Percentiles rank a stretch among this genome's conserved stretches.
Evolutionary conservation across 495 filamentous ascomycete genomes (phyloP).

Genomic region (Xanthoparmelia taractica): DNA sequence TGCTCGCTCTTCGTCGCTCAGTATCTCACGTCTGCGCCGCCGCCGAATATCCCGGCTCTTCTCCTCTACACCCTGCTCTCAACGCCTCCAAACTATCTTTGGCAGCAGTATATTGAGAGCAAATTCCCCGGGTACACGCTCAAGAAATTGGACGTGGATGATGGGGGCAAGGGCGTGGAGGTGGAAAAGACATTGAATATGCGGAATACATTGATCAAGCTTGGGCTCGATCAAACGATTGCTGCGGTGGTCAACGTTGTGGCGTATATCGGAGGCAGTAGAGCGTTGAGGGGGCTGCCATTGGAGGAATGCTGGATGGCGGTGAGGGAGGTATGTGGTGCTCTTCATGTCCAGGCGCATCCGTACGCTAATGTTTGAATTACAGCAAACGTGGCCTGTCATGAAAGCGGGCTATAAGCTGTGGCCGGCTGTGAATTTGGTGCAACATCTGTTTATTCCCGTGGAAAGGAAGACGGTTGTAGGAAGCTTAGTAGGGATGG

Average conservation of each 20-base stretch:
- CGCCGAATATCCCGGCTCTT: conserved; percentile 62
- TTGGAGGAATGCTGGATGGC: conserved; percentile 28
- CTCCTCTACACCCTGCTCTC: conserved; percentile 64
- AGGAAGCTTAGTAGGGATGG: conserved; percentile 70
- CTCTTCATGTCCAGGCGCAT: background rate
- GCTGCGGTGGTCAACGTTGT: conserved; percentile 70
- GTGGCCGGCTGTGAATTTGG: conserved; percentile 71
- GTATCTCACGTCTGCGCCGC: conserved; percentile 24
- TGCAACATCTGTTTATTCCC: conserved; percentile 75
- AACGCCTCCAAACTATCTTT: conserved; percentile 80
- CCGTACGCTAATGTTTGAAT: conserved; percentile 2
- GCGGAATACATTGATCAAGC: conserved; percentile 70
- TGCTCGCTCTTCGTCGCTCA: conserved; percentile 71
- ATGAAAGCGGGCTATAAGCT: conserved; percentile 69
- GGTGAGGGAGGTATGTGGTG: conserved; percentile 35
- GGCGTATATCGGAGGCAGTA: conserved; percentile 58
- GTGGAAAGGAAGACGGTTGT: conserved; percentile 69
- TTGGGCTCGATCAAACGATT: conserved; percentile 72
- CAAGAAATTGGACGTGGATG: conserved; percentile 25
- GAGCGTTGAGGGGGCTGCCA: conserved; percentile 41
- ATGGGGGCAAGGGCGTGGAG: conserved; percentile 27
- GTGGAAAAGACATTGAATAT: conserved; percentile 44
- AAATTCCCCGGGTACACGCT: conserved; percentile 41
- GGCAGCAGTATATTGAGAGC: conserved; percentile 59
- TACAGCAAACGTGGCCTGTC: conserved; percentile 59